Evolutionary conservation across 371 early-diverging fungal genomes (phyloP).

Genomic region (Lichtheimia ornata): DNA sequence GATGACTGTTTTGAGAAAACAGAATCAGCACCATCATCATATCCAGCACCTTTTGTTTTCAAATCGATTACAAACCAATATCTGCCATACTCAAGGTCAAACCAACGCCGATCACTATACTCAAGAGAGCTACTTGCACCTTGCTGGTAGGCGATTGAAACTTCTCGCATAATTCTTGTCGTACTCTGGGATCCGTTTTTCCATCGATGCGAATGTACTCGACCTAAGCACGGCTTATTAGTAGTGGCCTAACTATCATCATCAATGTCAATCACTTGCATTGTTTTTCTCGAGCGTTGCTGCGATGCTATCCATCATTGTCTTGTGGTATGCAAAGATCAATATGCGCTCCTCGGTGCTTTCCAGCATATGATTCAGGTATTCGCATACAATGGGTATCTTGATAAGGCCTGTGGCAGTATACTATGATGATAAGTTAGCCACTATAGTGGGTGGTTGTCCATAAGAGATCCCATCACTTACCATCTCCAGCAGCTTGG

Average conservation of each 20-base stretch:
- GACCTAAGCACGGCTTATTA: slow-evolving; percentile 9
- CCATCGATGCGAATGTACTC: slow-evolving; percentile 67
- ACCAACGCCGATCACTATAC: slow-evolving; percentile 61
- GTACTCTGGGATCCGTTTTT: slow-evolving; percentile 22
- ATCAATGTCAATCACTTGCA: slow-evolving; percentile 10
- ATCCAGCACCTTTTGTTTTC: background rate
- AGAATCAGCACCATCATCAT: background rate
- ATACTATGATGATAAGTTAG: slow-evolving; percentile 12
- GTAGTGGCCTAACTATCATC: no score
- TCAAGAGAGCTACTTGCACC: slow-evolving; percentile 53
- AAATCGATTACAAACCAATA: slow-evolving; percentile 24
- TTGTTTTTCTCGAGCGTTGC: slow-evolving; percentile 22
- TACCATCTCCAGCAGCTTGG: background rate
- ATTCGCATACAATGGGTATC: slow-evolving; percentile 44
- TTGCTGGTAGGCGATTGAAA: slow-evolving; percentile 41
- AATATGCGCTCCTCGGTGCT: slow-evolving; percentile 52
- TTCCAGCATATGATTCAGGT: slow-evolving; percentile 43
- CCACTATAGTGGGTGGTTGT: background rate
- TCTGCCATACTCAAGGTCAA: slow-evolving; percentile 61
- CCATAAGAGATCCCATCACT: background rate
- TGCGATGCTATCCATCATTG: slow-evolving; percentile 44
- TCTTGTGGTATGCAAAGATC: slow-evolving; percentile 64
- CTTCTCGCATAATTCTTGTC: slow-evolving; percentile 35
- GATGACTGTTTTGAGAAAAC: slow-evolving; percentile 32
- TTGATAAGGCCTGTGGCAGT: slow-evolving; percentile 44